These are phyloP conservation scores for Phaeodactylum tricornutum DNA, from an alignment of 108 stramenopile genomes.

Conservation along the genomic window DNA sequence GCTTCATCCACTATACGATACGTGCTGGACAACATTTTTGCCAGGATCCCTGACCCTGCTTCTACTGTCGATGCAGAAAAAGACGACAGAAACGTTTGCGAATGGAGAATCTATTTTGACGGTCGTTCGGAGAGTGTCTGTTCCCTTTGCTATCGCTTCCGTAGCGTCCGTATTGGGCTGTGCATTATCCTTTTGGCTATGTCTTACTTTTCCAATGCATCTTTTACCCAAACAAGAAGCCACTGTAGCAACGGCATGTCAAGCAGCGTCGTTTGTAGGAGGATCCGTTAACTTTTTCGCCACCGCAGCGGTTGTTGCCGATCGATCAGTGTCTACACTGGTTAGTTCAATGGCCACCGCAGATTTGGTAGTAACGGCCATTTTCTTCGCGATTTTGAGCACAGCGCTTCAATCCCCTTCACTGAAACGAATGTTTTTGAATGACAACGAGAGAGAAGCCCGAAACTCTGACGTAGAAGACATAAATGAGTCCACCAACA, in stretches of 20 bases:
- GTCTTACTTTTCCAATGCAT: neutral
- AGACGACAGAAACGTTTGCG: neutral
- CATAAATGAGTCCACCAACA: neutral
- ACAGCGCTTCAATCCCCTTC: constrained; percentile 27
- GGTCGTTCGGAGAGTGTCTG: constrained; percentile 14
- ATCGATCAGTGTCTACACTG: constrained; percentile 5
- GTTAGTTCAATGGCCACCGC: constrained; percentile 63
- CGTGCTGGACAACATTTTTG: constrained; percentile 56
- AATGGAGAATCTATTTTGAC: constrained; percentile 6
- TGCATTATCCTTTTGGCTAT: constrained; percentile 25
- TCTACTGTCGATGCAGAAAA: constrained; percentile 21
- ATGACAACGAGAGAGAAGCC: neutral
- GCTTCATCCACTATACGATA: constrained; percentile 39
- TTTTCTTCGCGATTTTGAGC: constrained; percentile 56
- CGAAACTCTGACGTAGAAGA: neutral
- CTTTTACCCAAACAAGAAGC: constrained; percentile 16
- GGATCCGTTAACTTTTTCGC: constrained; percentile 69
- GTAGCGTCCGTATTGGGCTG: constrained; percentile 58
- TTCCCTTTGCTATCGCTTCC: constrained; percentile 54
- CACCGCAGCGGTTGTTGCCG: constrained; percentile 32
- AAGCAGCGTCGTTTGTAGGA: constrained; percentile 65
- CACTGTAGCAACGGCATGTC: constrained; percentile 40
- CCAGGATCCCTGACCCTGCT: constrained; percentile 53
- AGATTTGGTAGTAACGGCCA: constrained; percentile 67
- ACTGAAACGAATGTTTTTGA: constrained; percentile 5